phyloP scores from a whole-genome alignment of 345 rosid genomes.

The Populus euphratica region DNA sequence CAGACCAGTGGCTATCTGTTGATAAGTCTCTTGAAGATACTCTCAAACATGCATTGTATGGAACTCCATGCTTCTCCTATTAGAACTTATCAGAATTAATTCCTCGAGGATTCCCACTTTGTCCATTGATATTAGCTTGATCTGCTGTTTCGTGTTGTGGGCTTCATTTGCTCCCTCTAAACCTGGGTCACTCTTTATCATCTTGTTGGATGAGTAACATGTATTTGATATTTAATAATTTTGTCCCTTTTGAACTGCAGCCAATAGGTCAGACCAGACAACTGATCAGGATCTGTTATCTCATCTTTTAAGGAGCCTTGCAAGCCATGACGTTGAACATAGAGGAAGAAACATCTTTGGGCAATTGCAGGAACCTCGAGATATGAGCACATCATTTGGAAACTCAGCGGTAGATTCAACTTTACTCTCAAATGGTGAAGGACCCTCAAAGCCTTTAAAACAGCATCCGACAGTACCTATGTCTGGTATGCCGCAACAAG shows the following conservation, averaged over 20 bases:
- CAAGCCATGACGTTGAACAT: constrained; percentile 49
- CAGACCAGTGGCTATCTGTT: constrained; percentile 76
- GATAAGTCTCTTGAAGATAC: constrained; percentile 81
- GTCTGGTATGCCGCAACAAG: constrained; percentile 45
- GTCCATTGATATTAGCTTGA: background rate
- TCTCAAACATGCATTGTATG: constrained; percentile 90
- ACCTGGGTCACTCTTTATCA: background rate
- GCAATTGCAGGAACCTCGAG: constrained; percentile 61
- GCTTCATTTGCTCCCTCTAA: background rate
- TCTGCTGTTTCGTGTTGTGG: background rate
- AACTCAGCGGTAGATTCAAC: constrained; percentile 47
- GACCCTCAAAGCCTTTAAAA: constrained; percentile 39
- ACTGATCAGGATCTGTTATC: constrained; percentile 77
- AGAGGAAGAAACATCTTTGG: constrained; percentile 58
- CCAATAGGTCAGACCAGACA: constrained; percentile 55
- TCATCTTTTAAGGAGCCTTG: constrained; percentile 80
- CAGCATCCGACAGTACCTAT: constrained; percentile 35
- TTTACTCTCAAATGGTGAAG: constrained; percentile 49
- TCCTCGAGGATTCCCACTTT: background rate
- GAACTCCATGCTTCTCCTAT: background rate
- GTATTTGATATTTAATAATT: constrained; percentile 5
- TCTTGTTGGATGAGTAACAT: background rate
- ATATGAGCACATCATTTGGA: constrained; percentile 34
- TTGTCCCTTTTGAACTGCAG: constrained; percentile 44
- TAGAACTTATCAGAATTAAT: background rate